Percentiles rank a stretch among this genome's conserved stretches.
phyloP scores from a whole-genome alignment of 164 flowering plant genomes.

The Berberis thunbergii region DNA sequence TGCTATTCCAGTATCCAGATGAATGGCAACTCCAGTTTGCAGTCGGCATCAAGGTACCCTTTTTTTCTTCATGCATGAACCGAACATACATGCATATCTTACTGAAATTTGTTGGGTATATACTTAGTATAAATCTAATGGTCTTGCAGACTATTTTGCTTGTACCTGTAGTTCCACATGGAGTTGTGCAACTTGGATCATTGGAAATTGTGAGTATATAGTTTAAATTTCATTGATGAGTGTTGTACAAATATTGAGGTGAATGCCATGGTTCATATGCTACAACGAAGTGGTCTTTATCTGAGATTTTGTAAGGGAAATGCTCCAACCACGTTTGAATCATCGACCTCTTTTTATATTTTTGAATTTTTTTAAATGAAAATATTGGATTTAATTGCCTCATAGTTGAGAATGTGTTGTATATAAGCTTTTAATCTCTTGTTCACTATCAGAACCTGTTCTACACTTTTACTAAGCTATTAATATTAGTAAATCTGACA shows the following conservation, averaged over 20 bases:
- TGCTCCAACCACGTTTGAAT: no score
- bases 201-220: slow-evolving; percentile 44
- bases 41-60: slow-evolving; percentile 69
- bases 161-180: slow-evolving; percentile 66
- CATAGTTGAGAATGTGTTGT: no score
- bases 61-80: not conserved
- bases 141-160: slow-evolving; percentile 76
- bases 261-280: not conserved
- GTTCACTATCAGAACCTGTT: no score
- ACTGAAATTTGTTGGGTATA: no score
- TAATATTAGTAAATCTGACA: no score
- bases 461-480: no score
- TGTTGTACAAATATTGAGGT: not conserved
- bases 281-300: not conserved
- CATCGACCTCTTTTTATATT: no score
- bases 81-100: not conserved
- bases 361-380: no score
- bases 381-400: no score
- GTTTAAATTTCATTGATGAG: not conserved
- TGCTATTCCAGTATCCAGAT: slow-evolving; percentile 36
- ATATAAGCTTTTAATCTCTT: no score
- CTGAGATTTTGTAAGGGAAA: no score
- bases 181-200: slow-evolving; percentile 90
- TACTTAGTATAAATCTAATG: no score
- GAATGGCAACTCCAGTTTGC: slow-evolving; percentile 66